These are phyloP conservation scores for Arabidopsis hybrid DNA, from an alignment of 441 rosid species.

Conservation along the genomic window DNA sequence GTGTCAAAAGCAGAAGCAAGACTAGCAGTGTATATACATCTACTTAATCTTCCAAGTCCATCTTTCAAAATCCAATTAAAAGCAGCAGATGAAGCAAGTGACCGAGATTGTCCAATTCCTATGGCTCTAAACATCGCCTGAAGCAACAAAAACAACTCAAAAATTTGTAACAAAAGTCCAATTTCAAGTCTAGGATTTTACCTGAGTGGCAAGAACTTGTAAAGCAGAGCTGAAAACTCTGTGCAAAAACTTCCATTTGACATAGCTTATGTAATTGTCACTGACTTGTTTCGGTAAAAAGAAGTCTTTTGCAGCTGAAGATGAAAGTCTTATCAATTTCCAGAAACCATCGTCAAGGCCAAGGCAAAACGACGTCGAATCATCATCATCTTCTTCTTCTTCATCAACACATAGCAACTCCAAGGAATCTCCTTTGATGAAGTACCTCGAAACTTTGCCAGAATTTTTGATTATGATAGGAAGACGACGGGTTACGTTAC, in stretches of 20 bases:
- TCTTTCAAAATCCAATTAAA: conserved; percentile 93
- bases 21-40: conserved; percentile 94
- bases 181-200: conserved; percentile 28
- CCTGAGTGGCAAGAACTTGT: conserved; percentile 99
- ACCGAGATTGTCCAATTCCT: conserved; percentile 84
- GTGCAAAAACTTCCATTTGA: conserved; percentile 94
- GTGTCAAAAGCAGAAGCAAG: conserved; percentile 91
- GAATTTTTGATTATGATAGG: conserved; percentile 34
- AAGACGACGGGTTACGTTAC: conserved; percentile 17
- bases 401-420: conserved; percentile 25
- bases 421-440: conserved; percentile 40
- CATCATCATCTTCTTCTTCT: conserved; percentile 1
- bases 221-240: conserved; percentile 92
- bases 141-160: not conserved
- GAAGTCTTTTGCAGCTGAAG: conserved; percentile 62
- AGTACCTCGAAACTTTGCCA: conserved; percentile 37
- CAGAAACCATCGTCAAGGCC: conserved; percentile 18
- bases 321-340: conserved; percentile 48
- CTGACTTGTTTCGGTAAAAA: conserved; percentile 81
- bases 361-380: conserved; percentile 26
- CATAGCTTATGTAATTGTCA: conserved; percentile 70
- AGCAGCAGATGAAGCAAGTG: conserved; percentile 93
- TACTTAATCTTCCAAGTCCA: conserved; percentile 86
- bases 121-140: conserved; percentile 95
- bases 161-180: not conserved